phyloP scores from a whole-genome alignment of 2,329 filamentous ascomycete species.

The Dactylellina drechsleri region DNA sequence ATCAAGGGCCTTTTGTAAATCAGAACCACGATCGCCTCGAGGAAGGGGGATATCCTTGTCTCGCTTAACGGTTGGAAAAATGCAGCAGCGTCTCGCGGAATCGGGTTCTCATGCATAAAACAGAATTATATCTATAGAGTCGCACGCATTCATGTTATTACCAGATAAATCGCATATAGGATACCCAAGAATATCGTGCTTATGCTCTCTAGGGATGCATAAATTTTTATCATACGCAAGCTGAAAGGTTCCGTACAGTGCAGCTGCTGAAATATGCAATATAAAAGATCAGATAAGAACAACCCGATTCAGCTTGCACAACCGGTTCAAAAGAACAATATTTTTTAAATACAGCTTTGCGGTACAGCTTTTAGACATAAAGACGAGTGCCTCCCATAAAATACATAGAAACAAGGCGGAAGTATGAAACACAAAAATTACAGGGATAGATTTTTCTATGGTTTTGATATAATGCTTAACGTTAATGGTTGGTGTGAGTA shows the following conservation, averaged over 20 bases:
- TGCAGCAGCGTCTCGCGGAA: conserved; percentile 36
- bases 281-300: too few species aligned
- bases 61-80: neutral
- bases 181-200: too few species aligned
- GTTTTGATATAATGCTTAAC: too few species aligned
- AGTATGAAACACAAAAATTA: conserved; percentile 24
- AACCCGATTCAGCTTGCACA: too few species aligned
- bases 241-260: too few species aligned
- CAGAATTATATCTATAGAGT: conserved; percentile 25
- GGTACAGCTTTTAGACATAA: conserved; percentile 1
- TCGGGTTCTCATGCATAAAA: conserved; percentile 37
- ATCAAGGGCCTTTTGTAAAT: conserved; percentile 82
- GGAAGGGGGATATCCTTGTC: neutral
- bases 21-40: too few species aligned
- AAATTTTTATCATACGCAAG: too few species aligned
- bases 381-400: conserved; percentile 21
- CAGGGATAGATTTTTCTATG: conserved; percentile 11
- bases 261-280: too few species aligned
- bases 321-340: too few species aligned
- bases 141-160: neutral
- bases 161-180: neutral
- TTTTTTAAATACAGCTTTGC: neutral
- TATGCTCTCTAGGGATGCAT: too few species aligned
- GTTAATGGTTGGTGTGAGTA: neutral
- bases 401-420: conserved; percentile 14